Evolutionary conservation across 1,284 basidiomycete genomes (phyloP), one percentile per base, ranked within the genome.

Genomic region (Thelephora terrestris): DNA sequence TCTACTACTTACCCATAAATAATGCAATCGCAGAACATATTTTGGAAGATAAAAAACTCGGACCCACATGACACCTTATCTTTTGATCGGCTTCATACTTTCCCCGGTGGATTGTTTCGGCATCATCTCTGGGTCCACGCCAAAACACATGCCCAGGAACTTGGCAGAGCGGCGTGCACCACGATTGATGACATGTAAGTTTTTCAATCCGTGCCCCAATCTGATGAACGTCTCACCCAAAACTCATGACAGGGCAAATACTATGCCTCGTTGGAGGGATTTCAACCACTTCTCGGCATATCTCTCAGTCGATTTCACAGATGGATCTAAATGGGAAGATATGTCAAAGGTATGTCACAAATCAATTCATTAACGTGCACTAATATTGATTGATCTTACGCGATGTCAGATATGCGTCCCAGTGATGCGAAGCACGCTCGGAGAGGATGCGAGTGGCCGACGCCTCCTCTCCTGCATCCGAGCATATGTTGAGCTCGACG

Each of bases 21-120:
- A 71, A 67, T 62, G 59, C 54, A 1, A 69, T 70, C 42, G 64
- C 61, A 59, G 48, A 47, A 10, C 36, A 23, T 4, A n/a, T n/a
- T n/a, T n/a, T n/a, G n/a, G n/a, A n/a, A n/a, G n/a, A n/a, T n/a
- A n/a, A n/a, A n/a, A n/a, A 43, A 57, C 27, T 55, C 58, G 2
- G 62, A 70, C 54, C 53, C 60, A 2, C 60, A 67, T 47, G 14
- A 21, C 1, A 62, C 64, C 7, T 38, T 64, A 2, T 66, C 61
- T 0, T 72, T 61, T 50, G 69, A 72, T 51, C 47, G 59, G 1
- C 54, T 72, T 1, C 71, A 72, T 56, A 56, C 60, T 1, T 56
- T 65, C 50, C 53, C 63, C 44, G 45, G 53, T 45, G 69, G 70
- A 3, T 52, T 68, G 0, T 67, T 59, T 40, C 52, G 52, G 7